phyloP scores from a whole-genome alignment of 805 yeast species.

The Suhomyces sp. region DNA sequence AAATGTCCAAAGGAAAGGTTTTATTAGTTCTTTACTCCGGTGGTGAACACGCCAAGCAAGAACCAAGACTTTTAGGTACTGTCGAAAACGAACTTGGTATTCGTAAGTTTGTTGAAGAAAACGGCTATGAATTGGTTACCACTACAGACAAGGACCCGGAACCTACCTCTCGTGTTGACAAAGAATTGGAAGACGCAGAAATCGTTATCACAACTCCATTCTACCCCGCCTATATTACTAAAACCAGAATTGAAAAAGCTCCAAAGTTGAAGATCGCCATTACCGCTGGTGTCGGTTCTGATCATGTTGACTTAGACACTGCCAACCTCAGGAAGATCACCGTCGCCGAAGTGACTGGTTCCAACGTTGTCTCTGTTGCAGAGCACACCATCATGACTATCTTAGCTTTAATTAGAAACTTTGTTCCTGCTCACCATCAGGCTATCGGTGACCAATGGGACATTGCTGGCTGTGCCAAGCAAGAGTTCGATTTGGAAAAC shows the following conservation, averaged over 20 bases:
- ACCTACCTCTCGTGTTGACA: conserved; percentile 54
- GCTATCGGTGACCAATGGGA: conserved; percentile 65
- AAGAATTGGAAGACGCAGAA: conserved; percentile 68
- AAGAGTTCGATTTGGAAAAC: conserved; percentile 70
- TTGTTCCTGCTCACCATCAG: conserved; percentile 74
- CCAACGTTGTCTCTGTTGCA: conserved; percentile 76
- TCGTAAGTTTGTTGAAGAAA: conserved; percentile 55
- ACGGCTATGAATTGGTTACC: conserved; percentile 65
- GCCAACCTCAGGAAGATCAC: conserved; percentile 61
- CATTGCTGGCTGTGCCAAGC: conserved; percentile 68
- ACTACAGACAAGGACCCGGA: conserved; percentile 70
- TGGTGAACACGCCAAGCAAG: conserved; percentile 56
- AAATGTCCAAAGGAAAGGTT: conserved; percentile 30
- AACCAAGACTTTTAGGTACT: conserved; percentile 62
- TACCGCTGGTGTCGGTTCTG: conserved; percentile 86
- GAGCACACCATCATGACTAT: conserved; percentile 79
- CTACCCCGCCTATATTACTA: conserved; percentile 74
- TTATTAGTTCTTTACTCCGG: conserved; percentile 60
- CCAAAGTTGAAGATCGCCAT: conserved; percentile 65
- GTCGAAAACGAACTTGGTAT: conserved; percentile 76
- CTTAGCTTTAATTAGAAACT: conserved; percentile 67
- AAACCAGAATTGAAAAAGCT: conserved; percentile 64
- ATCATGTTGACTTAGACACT: conserved; percentile 71
- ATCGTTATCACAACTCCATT: conserved; percentile 79
- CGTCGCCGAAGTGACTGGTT: conserved; percentile 79